Percentiles rank a stretch among this genome's conserved stretches.
Evolutionary conservation across 805 yeast species (phyloP).

Genomic region (Candida methanosorbosa): DNA sequence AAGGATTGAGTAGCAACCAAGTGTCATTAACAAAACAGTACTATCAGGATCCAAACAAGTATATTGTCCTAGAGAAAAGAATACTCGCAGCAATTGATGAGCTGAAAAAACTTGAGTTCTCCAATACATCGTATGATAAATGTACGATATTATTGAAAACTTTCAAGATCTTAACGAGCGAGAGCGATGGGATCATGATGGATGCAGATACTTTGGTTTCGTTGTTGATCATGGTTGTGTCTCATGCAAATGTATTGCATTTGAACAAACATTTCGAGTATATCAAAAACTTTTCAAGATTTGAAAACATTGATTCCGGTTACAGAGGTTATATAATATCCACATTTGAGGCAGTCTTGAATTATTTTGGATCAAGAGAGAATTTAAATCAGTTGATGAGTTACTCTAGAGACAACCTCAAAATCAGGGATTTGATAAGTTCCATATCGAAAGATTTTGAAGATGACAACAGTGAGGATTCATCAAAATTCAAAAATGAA

Average conservation of each 20-base stretch:
- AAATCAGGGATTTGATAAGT: conserved; percentile 46
- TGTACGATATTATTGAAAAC: conserved; percentile 41
- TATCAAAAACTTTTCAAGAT: conserved; percentile 49
- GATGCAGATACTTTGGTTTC: conserved; percentile 82
- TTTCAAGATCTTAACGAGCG: conserved; percentile 38
- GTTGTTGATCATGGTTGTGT: conserved; percentile 60
- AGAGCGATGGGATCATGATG: conserved; percentile 26
- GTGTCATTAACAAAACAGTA: conserved; percentile 32
- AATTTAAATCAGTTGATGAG: conserved; percentile 28
- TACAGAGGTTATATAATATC: conserved; percentile 69
- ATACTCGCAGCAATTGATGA: conserved; percentile 43
- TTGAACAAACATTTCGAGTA: conserved; percentile 59
- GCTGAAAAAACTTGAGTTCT: conserved; percentile 36
- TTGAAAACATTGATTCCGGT: conserved; percentile 43
- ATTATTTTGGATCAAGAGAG: conserved; percentile 39
- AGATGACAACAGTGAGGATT: conserved; percentile 7
- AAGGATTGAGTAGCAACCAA: conserved; percentile 39
- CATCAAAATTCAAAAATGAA: neutral
- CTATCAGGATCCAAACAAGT: conserved; percentile 2
- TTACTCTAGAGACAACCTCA: conserved; percentile 37
- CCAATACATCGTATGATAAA: conserved; percentile 41
- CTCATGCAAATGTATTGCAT: conserved; percentile 49
- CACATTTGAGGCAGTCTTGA: conserved; percentile 75
- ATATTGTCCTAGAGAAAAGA: conserved; percentile 29
- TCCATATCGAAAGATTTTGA: conserved; percentile 16